Base-by-base conservation (phyloP, 2,329 filamentous ascomycete species). In the Cladobotryum mycophilum region DNA sequence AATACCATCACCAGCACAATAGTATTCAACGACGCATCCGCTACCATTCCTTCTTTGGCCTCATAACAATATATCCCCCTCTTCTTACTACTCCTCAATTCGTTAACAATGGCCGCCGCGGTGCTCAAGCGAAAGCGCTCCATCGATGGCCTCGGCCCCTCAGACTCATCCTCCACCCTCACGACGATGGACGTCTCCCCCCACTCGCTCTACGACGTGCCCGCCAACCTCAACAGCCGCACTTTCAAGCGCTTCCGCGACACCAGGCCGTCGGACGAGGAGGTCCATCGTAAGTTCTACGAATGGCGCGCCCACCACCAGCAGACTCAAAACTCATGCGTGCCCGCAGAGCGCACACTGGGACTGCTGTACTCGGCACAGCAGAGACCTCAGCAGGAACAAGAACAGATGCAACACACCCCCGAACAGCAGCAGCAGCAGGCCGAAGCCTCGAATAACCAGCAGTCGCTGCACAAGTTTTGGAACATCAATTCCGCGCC, bases 51-150 rank as follows among this genome's bases (percentile, higher is more conserved):
- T 20, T 20, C 20, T 20, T 20, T 20, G 5, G 20, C 5, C 20
- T 20, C 20, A 20, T 20, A 20, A 20, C n/a, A n/a, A n/a, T n/a
- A 30, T 30, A 7, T 8, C 25, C 25, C 6, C 25, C 25, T 30
- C 25, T 30, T 30, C 25, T 11, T 30, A 3, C 4, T 30, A 8
- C 25, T 30, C 25, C 9, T 8, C 25, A 30, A 30, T 30, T 30
- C 25, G 25, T 30, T 30, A 30, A 30, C 25, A 30, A 30, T 18
- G 36, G 15, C 20, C 37, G 20, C 50, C 41, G 58, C 58, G 55
- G 81, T 80, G 77, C 68, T 82, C 61, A 85, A 85, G 64, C 80
- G 82, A 66, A 85, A 85, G 71, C 76, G 80, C 41, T 84, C 81
- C 58, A 73, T 76, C 49, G 79, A 78, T 18, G 79, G 82, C 62